phyloP scores from a whole-genome alignment of 768 basidiomycete genomes.

The Lentinula guzmanii region DNA sequence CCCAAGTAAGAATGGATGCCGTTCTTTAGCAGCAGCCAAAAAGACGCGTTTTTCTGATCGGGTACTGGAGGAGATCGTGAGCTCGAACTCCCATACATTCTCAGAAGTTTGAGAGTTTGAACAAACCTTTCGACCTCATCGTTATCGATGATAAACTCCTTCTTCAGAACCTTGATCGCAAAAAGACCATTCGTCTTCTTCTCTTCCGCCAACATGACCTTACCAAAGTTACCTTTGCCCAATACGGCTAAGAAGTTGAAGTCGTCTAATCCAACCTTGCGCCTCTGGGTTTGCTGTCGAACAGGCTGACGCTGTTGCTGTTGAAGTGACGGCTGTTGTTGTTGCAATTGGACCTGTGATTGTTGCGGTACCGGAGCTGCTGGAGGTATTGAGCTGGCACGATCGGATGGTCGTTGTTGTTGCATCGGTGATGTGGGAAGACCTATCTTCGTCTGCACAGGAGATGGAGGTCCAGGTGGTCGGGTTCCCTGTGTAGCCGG shows the following conservation, averaged over 20 bases:
- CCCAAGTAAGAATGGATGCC: conserved; percentile 95
- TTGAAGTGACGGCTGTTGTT: conserved; percentile 24
- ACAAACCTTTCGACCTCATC: conserved; percentile 97
- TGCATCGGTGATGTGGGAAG: conserved; percentile 14
- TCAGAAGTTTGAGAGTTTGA: neutral
- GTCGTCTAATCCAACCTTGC: conserved; percentile 94
- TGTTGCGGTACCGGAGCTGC: conserved; percentile 3
- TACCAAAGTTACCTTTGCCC: conserved; percentile 99
- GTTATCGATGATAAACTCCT: conserved; percentile 99
- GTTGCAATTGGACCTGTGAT: conserved; percentile 19
- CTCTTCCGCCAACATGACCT: conserved; percentile 99
- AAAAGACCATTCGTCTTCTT: conserved; percentile 84
- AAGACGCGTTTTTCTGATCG: conserved; percentile 99
- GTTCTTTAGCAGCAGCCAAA: conserved; percentile 91
- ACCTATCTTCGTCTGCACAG: conserved; percentile 12
- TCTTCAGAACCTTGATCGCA: conserved; percentile 99
- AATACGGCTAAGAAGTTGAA: conserved; percentile 99
- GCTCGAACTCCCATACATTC: neutral
- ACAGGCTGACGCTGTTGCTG: conserved; percentile 29
- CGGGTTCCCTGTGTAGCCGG: conserved; percentile 16
- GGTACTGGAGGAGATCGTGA: conserved; percentile 49
- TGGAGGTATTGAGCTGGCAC: neutral
- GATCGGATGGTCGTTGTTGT: conserved; percentile 6
- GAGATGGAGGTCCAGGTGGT: conserved; percentile 13
- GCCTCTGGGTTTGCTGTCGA: conserved; percentile 48